A percentile compares a stretch with the other conserved stretches of the same genome.
Conservation (phyloP, 2,329 filamentous ascomycete species). For the Sclerotinia borealis region DNA sequence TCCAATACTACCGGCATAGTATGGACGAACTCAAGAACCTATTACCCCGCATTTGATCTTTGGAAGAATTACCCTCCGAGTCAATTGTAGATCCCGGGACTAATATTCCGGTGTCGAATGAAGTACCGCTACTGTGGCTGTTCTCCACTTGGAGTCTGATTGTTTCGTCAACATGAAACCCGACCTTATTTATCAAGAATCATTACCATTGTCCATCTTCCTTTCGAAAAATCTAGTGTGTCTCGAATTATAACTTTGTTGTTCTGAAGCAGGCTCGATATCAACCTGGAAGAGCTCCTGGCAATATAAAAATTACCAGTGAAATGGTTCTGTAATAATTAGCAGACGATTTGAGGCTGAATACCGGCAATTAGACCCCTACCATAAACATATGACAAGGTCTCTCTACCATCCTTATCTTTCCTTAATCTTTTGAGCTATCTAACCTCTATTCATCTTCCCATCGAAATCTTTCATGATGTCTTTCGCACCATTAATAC, state of each 20-base stretch:
- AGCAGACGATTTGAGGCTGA: background rate
- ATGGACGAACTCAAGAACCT: background rate
- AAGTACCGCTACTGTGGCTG: constrained; percentile 1
- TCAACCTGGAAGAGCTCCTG: too few species aligned
- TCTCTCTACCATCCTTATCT: background rate
- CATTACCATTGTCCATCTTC: background rate
- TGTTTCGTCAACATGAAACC: background rate
- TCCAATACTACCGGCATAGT: background rate
- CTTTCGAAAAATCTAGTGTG: background rate
- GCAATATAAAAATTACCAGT: too few species aligned
- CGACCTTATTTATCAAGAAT: background rate
- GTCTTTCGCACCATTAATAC: background rate
- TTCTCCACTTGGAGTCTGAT: background rate
- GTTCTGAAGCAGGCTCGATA: background rate
- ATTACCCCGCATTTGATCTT: constrained; percentile 10
- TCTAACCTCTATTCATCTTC: background rate
- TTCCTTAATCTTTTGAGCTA: background rate
- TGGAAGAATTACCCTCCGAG: background rate
- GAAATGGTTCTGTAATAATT: background rate
- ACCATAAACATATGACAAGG: background rate
- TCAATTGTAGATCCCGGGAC: background rate
- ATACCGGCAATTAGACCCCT: background rate
- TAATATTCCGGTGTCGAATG: background rate
- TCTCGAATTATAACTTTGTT: background rate
- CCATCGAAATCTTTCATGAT: constrained; percentile 1